Conservation (phyloP, 495 filamentous ascomycete species). For the Annulohypoxylon maeteangense region DNA sequence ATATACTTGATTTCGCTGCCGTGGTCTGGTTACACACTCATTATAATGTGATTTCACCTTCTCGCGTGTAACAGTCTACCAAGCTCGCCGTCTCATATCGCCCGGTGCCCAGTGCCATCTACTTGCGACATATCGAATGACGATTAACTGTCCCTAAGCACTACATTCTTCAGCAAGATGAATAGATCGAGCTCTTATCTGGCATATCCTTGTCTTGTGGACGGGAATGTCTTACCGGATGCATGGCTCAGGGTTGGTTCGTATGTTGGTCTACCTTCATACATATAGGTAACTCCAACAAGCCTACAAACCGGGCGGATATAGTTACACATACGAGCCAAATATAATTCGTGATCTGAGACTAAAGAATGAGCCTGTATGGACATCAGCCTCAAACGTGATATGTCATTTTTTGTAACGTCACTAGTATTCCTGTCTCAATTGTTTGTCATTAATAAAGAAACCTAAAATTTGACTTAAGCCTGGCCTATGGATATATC, state of each 20-base stretch:
- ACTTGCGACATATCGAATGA: constrained; percentile 31
- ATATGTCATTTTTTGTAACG: constrained; percentile 18
- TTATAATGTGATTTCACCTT: constrained; percentile 15
- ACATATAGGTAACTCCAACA: neutral
- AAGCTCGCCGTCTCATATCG: constrained; percentile 25
- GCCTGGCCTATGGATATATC: no score
- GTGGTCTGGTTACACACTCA: constrained; percentile 9
- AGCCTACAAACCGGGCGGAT: constrained; percentile 29
- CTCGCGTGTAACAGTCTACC: constrained; percentile 31
- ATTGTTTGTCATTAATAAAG: neutral
- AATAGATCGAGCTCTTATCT: neutral
- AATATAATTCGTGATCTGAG: constrained; percentile 4
- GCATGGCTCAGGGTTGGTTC: constrained; percentile 13
- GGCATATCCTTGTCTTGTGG: constrained; percentile 16
- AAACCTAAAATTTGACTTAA: no score
- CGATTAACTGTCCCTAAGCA: constrained; percentile 3
- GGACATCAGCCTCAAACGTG: constrained; percentile 30
- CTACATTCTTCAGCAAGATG: neutral
- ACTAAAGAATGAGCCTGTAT: neutral
- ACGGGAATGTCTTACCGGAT: constrained; percentile 27
- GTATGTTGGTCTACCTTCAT: neutral
- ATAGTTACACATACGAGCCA: constrained; percentile 19
- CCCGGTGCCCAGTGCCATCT: constrained; percentile 18
- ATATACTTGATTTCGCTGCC: constrained; percentile 16
- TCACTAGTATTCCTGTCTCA: neutral